phyloP scores from a whole-genome alignment of 352 stramenopile species.

The Globisporangium carolinianum region DNA sequence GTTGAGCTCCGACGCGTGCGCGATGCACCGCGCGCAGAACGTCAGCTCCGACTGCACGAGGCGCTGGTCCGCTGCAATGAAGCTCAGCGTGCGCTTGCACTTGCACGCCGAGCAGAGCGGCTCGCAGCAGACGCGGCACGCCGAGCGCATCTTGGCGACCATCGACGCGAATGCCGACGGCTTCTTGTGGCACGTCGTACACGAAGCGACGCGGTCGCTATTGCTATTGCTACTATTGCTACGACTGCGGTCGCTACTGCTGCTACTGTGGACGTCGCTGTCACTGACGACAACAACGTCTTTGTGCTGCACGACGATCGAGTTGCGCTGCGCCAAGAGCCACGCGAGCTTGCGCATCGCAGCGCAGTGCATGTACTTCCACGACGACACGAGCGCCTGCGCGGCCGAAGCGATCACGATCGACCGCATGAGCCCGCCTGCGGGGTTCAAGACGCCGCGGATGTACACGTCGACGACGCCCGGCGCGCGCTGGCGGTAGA shows the following conservation, averaged over 20 bases:
- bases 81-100: constrained; percentile 27
- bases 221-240: constrained; percentile 4
- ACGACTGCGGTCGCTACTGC: background rate
- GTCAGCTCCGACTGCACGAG: constrained; percentile 28
- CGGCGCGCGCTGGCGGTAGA: constrained; percentile 39
- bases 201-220: constrained; percentile 33
- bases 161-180: constrained; percentile 17
- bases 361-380: constrained; percentile 34
- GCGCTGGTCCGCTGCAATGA: constrained; percentile 21
- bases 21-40: constrained; percentile 35
- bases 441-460: constrained; percentile 23
- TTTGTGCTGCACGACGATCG: background rate
- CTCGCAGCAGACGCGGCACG: constrained; percentile 28
- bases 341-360: constrained; percentile 67
- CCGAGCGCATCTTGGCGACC: constrained; percentile 12
- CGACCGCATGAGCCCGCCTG: constrained; percentile 28
- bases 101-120: constrained; percentile 26
- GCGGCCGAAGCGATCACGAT: constrained; percentile 25
- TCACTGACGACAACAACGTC: background rate
- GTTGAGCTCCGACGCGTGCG: constrained; percentile 23
- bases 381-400: constrained; percentile 23
- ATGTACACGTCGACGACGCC: constrained; percentile 45
- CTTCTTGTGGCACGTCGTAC: constrained; percentile 23
- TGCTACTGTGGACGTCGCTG: background rate
- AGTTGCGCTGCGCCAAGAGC: constrained; percentile 16